Base-by-base conservation (phyloP, 2,329 filamentous ascomycete species). In the Gyromitra esculenta region DNA sequence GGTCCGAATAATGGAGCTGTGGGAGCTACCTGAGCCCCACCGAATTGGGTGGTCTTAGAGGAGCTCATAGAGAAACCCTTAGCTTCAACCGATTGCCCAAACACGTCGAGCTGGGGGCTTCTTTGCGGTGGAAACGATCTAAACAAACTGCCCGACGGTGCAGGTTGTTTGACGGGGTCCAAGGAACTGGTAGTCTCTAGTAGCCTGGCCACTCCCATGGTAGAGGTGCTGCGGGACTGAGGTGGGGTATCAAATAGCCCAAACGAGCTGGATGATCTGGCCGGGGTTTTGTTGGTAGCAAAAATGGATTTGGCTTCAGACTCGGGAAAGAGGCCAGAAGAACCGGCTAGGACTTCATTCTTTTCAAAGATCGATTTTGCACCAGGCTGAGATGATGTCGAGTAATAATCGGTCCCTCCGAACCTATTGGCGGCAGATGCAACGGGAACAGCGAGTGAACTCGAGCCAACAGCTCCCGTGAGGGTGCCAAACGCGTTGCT, bases 171-270 rank as follows among this genome's bases (percentile, higher is more conserved):
- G 11, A 69, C 54, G 5, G 65, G 65, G 54, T 59, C 65, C 9
- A 43, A 25, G 8, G 41, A 60, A 31, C 11, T 48, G n/a, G n/a
- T 25, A 6, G 54, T 45, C 31, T 57, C 52, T 5, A 41, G 15
- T 37, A 39, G 52, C 25, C 37, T 13, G 8, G 21, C 25, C 25
- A n/a, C n/a, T 8, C 21, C 66, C 15, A 69, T 45, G 8, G 43
- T 31, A 50, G 66, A 60, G n/a, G 66, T n/a, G 18, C 25, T 69
- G 2, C 54, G 54, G 11, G 54, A 50, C 39, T 50, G 43, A n/a
- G 66, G 66, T 1, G 66, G 66, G n/a, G 66, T 69, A 50, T 50
- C 15, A 31, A 69, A 69, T 8, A 69, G 41, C 3, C 66, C 66
- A 6, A 60, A 69, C 7, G 66, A 60, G 9, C 66, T 57, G 31